Base-by-base conservation (phyloP, 2,329 filamentous ascomycete genomes). In the Ceratocystis colombiana region DNA sequence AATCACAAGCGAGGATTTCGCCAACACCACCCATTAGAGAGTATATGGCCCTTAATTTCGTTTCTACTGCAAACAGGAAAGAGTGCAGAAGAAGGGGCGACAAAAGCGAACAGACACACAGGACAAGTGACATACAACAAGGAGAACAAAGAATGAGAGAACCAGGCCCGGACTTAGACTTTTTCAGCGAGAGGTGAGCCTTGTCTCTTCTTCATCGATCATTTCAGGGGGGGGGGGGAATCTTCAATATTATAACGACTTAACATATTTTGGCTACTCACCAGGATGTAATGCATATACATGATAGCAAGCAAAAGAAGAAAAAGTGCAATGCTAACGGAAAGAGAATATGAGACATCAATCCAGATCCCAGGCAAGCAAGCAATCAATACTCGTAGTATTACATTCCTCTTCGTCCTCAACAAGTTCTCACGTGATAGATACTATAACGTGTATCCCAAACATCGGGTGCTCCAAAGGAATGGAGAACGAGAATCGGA, bases 41-140 rank as follows among this genome's bases (percentile, higher is more conserved):
- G 25, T 1, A n/a, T 30, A 20, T 25, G 33, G 33, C 55, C 55
- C 55, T 59, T 59, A 59, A 59, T 59, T 37, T 59, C 55, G 55
- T 37, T 59, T 37, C 15, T 37, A 41, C 37, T 41, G 37, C 37
- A 41, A 41, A 41, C 37, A 15, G 37, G 10, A 41, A 41, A 41
- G 30, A 33, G 30, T 33, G 30, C 30, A 41, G 37, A 12, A 41
- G 37, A 41, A 41, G 10, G 37, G 12, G 37, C 12, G 37, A 41
- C 37, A 41, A 10, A 41, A 12, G 37, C 37, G 12, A 12, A 15
- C 37, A 41, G 10, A 5, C 37, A 41, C 10, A 4, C 3, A 41
- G 37, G 37, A 41, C 37, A 15, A 4, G 37, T 41, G 37, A 41
- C 37, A 41, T 41, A 37, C 33, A 41, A 15, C 37, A 41, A 41